Conservation (phyloP, 75 land plant genomes). For the Adiantum capillusveneris region DNA sequence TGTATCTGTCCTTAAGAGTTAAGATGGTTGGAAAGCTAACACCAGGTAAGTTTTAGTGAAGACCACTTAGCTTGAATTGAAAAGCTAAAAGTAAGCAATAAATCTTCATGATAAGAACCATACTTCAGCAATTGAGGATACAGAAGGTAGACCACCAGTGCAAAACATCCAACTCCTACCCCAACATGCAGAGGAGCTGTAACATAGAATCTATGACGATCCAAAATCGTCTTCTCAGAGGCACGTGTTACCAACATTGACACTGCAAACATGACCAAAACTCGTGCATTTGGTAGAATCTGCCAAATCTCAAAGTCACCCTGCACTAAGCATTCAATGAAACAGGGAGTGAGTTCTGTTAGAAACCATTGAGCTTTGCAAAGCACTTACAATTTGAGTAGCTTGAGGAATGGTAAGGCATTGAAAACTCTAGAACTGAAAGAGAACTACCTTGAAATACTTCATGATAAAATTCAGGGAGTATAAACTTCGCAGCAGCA, state of each 20-base stretch:
- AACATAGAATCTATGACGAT: conserved; percentile 44
- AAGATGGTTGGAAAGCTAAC: background rate
- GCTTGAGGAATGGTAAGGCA: background rate
- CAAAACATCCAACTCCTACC: conserved; percentile 56
- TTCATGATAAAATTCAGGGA: conserved; percentile 54
- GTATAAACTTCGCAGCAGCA: conserved; percentile 71
- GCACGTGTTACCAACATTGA: conserved; percentile 45
- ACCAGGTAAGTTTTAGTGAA: background rate
- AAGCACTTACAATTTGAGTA: background rate
- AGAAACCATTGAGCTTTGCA: background rate
- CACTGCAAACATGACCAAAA: conserved; percentile 40
- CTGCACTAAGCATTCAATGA: conserved; percentile 26
- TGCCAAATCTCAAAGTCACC: conserved; percentile 43
- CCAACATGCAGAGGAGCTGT: conserved; percentile 52
- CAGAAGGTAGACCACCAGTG: conserved; percentile 44
- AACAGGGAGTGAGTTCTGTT: background rate
- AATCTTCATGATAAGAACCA: conserved; percentile 28
- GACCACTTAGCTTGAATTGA: background rate
- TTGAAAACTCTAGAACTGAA: background rate
- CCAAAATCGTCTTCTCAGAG: conserved; percentile 56
- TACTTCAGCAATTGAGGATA: conserved; percentile 58
- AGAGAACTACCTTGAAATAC: conserved; percentile 56
- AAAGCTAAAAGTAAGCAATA: background rate
- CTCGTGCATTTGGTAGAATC: conserved; percentile 61
- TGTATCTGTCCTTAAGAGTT: conserved; percentile 6